Evolutionary conservation across 768 basidiomycete species (phyloP).

Genomic region (Sporobolomyces phaffii): DNA sequence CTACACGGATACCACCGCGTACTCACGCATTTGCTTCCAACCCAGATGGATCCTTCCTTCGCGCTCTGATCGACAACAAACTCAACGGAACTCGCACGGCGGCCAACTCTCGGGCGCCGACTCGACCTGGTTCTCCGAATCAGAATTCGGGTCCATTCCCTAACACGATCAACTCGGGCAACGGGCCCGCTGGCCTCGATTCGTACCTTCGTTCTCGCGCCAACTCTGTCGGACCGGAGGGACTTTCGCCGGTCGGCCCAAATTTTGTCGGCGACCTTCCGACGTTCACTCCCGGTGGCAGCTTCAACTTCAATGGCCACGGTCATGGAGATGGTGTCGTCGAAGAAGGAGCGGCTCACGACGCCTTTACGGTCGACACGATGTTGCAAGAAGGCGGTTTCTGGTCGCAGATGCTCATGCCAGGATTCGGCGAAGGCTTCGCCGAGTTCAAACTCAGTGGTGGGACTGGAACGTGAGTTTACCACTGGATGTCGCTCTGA

Average conservation of each 20-base stretch:
- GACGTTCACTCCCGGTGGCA: conserved; percentile 8
- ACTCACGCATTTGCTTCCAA: background rate
- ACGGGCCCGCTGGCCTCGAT: conserved; percentile 11
- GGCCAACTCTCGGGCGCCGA: conserved; percentile 33
- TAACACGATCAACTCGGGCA: background rate
- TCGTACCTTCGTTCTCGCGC: conserved; percentile 28
- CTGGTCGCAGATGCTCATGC: conserved; percentile 38
- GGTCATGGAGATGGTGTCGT: background rate
- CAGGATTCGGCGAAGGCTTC: conserved; percentile 26
- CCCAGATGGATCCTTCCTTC: conserved; percentile 36
- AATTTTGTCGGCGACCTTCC: conserved; percentile 8
- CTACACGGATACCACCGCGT: background rate
- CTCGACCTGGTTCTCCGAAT: conserved; percentile 29
- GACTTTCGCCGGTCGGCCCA: background rate
- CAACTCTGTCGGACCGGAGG: conserved; percentile 21
- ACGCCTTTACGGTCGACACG: conserved; percentile 29
- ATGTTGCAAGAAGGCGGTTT: conserved; percentile 31
- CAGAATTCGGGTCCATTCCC: background rate
- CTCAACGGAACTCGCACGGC: conserved; percentile 28
- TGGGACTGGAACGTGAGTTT: conserved; percentile 29
- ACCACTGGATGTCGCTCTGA: background rate
- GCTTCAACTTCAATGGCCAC: conserved; percentile 12
- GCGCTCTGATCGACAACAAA: conserved; percentile 38
- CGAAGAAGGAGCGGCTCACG: conserved; percentile 20
- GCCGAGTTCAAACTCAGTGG: conserved; percentile 23